Conservation (phyloP, 2,329 filamentous ascomycete species). For the Pseudopithomyces chartarum region DNA sequence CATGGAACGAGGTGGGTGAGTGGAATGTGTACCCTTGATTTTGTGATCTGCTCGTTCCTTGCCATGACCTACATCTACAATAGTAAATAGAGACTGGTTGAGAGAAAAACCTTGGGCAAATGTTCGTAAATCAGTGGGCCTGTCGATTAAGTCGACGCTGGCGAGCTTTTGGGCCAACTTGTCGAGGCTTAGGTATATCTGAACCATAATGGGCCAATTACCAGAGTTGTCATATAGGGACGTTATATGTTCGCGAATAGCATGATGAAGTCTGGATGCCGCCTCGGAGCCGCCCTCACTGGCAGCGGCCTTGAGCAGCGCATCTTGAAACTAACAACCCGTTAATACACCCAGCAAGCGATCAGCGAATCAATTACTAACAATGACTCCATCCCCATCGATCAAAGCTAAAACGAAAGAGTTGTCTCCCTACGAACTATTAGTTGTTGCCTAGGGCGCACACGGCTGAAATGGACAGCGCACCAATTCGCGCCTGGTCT, state of each 20-base stretch:
- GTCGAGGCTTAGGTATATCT: conserved; percentile 54
- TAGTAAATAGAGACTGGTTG: conserved; percentile 52
- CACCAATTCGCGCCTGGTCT: conserved; percentile 33
- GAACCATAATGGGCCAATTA: conserved; percentile 53
- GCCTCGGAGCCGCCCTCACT: conserved; percentile 53
- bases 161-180: conserved; percentile 51
- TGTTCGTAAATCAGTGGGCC: conserved; percentile 44
- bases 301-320: conserved; percentile 46
- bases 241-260: conserved; percentile 50
- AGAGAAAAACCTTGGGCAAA: conserved; percentile 53
- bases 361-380: conserved; percentile 26
- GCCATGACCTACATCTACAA: conserved; percentile 54
- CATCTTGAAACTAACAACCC: conserved; percentile 49
- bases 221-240: conserved; percentile 47
- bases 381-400: conserved; percentile 56
- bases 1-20: not conserved
- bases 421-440: conserved; percentile 34
- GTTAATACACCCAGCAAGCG: not conserved
- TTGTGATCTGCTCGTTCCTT: conserved; percentile 56
- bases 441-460: conserved; percentile 2
- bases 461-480: conserved; percentile 15
- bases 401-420: conserved; percentile 54
- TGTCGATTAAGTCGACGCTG: conserved; percentile 47
- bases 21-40: conserved; percentile 43
- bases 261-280: conserved; percentile 49